Evolutionary conservation across 352 stramenopile genomes (phyloP), one percentile per base, ranked within the genome.

Genomic region (Thraustotheca clavata): DNA sequence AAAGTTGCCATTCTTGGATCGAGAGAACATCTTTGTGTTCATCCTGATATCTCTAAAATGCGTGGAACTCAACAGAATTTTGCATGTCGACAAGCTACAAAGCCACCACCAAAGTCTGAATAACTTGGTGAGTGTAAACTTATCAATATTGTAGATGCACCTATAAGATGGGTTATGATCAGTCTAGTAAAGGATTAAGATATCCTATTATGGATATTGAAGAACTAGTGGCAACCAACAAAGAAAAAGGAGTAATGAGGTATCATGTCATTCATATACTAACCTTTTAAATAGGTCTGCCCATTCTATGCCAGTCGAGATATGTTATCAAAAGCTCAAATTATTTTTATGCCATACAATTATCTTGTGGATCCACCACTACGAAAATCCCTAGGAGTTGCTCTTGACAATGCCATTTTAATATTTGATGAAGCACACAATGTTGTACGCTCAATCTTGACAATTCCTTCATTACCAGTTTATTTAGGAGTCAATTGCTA

Each of bases 401-500:
- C 96, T 32, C 97, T 98, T 68, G 78, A 96, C 43, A 98, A 98
- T 74, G 76, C 96, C 0, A 86, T 99, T 22, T 71, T 99, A 0
- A 98, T 99, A 52, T 98, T 99, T 66, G 98, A 99, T 68, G 98
- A 99, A 75, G 97, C 97, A 2, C 98, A 99, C 81, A 99, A 99
- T 73, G 79, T 99, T 50, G 95, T 98, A 80, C 34, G 43, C 61
- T n/a, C n/a, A n/a, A n/a, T n/a, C 7, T 7, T 6, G 59, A 9
- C 29, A 41, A 24, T 59, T 29, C n/a, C 12, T n/a, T 67, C 16
- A 5, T 39, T 35, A 62, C 11, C 24, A 27, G 3, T 55, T 62
- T 29, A 14, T 26, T 12, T 24, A 89, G 83, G 87, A 96, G 70
- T 93, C 84, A 4, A 81, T 96, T 31, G 89, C 85, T 0, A 96